Conservation (phyloP, 208 protist genomes). For the Trypanosoma scelopori region DNA sequence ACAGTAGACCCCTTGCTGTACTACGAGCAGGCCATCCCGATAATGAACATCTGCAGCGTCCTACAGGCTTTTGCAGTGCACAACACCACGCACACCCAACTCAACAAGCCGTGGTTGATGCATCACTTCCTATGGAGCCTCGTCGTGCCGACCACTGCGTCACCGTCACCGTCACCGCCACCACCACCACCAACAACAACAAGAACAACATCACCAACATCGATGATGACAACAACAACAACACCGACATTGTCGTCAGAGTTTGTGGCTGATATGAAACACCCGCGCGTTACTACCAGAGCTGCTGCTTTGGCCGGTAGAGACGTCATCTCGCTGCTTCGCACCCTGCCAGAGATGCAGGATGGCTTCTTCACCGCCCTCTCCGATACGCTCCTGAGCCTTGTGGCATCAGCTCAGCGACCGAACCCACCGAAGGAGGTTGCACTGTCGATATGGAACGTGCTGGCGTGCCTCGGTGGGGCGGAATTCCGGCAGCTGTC, state of each 20-base stretch:
- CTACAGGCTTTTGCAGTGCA: slow-evolving; percentile 87
- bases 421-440: slow-evolving; percentile 10
- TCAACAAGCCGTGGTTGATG: slow-evolving; percentile 38
- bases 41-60: slow-evolving; percentile 35
- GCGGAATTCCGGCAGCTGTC: slow-evolving; percentile 22
- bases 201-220: neutral
- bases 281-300: slow-evolving; percentile 15
- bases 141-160: slow-evolving; percentile 9
- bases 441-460: slow-evolving; percentile 29
- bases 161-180: neutral
- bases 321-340: slow-evolving; percentile 27
- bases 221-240: neutral
- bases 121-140: slow-evolving; percentile 20
- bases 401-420: slow-evolving; percentile 6
- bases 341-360: slow-evolving; percentile 22
- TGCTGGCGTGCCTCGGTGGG: slow-evolving; percentile 23
- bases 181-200: no score
- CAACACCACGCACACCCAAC: slow-evolving; percentile 47
- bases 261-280: neutral
- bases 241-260: neutral
- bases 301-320: slow-evolving; percentile 22
- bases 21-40: slow-evolving; percentile 32
- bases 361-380: slow-evolving; percentile 22
- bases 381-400: slow-evolving; percentile 1
- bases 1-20: slow-evolving; percentile 16